phyloP scores from a whole-genome alignment of 176 grass and related monocot species.

The Oryza longistaminata region DNA sequence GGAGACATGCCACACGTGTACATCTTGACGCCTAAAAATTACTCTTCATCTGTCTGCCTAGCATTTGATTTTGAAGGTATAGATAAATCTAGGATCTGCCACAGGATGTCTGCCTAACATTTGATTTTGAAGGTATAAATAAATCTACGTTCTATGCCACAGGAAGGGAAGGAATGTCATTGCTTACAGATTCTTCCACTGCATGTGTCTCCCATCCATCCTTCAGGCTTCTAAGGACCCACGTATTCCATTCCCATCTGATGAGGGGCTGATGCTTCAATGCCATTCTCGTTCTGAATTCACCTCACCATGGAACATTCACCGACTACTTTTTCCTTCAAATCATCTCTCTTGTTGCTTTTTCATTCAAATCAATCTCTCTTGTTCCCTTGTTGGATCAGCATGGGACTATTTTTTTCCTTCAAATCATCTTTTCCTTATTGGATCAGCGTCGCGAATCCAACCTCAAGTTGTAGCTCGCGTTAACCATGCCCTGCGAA shows the following conservation, averaged over 20 bases:
- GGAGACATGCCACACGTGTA: not conserved
- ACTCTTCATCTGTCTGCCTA: not conserved
- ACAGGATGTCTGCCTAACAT: not conserved
- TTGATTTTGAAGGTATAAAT: not conserved
- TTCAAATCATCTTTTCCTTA: not conserved
- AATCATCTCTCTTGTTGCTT: not conserved
- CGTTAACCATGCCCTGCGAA: not conserved
- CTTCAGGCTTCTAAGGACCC: not conserved
- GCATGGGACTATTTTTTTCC: not conserved
- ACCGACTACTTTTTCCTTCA: not conserved
- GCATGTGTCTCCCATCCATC: too few species aligned
- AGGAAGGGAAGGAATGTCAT: not conserved
- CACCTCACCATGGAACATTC: not conserved
- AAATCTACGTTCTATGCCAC: not conserved
- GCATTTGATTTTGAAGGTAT: not conserved
- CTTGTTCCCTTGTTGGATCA: too few species aligned
- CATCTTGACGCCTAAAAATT: not conserved
- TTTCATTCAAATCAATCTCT: too few species aligned
- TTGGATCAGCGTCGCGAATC: not conserved
- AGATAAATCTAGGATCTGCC: not conserved
- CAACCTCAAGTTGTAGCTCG: not conserved
- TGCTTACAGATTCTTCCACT: not conserved
- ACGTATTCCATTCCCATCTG: not conserved
- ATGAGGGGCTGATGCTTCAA: not conserved
- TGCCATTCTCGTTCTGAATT: conserved; percentile 15